A percentile compares a stretch with the other conserved stretches of the same genome.
Evolutionary conservation across 2,329 filamentous ascomycete species (phyloP).

Genomic region (Bertia moriformis): DNA sequence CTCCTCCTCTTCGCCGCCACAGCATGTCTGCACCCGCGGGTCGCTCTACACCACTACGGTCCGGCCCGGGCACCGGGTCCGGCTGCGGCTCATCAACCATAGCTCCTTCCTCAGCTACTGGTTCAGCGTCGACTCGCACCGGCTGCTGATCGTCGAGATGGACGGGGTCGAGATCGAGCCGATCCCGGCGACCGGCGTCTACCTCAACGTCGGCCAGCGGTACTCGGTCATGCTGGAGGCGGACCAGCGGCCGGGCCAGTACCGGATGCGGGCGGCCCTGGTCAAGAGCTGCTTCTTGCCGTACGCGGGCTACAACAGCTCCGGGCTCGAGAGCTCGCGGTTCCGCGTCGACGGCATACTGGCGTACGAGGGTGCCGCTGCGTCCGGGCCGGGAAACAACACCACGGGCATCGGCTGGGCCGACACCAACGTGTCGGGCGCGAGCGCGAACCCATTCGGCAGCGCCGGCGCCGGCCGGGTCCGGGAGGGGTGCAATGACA

Average conservation of each 20-base stretch:
- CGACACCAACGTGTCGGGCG: constrained; percentile 14
- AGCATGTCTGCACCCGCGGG: constrained; percentile 10
- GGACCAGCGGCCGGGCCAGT: constrained; percentile 13
- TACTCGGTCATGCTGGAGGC: constrained; percentile 22
- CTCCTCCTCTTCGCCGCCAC: too few species aligned
- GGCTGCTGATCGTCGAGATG: not conserved
- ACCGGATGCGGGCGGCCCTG: constrained; percentile 19
- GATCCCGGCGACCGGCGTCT: constrained; percentile 11
- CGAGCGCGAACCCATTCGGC: constrained; percentile 12
- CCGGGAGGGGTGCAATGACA: constrained; percentile 18
- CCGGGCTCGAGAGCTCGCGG: constrained; percentile 11
- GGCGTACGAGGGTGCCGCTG: constrained; percentile 11
- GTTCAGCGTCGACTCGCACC: constrained; percentile 9
- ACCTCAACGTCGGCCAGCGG: constrained; percentile 21
- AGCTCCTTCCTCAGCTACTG: constrained; percentile 24
- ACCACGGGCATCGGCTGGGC: constrained; percentile 11
- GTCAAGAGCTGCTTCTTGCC: constrained; percentile 17
- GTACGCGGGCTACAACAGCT: constrained; percentile 14
- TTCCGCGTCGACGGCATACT: constrained; percentile 14
- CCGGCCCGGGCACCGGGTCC: constrained; percentile 21
- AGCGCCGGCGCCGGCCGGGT: too few species aligned
- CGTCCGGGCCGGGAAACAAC: constrained; percentile 1
- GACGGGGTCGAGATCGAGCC: not conserved
- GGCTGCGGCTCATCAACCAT: constrained; percentile 27
- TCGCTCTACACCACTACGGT: constrained; percentile 12